Conservation (phyloP, 2,329 filamentous ascomycete species). For the Leptodontidium sp. region DNA sequence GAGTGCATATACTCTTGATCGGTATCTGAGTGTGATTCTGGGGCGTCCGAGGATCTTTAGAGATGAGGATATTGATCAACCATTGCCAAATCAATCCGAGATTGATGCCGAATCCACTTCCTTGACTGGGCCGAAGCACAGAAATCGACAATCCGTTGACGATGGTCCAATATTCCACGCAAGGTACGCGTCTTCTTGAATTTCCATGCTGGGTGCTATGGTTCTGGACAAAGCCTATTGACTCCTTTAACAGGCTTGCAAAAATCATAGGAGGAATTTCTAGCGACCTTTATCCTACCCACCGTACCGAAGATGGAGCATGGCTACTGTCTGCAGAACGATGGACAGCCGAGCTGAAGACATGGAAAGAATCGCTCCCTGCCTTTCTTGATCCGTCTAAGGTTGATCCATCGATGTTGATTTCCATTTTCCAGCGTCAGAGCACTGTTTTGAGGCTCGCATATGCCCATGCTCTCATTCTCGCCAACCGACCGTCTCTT, state of each 20-base stretch:
- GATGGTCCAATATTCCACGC: slow-evolving; percentile 9
- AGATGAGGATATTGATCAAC: slow-evolving; percentile 70
- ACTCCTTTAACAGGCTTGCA: slow-evolving; percentile 44
- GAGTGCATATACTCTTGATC: slow-evolving; percentile 69
- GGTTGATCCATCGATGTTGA: slow-evolving; percentile 55
- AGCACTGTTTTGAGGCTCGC: slow-evolving; percentile 62
- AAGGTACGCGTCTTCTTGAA: not conserved
- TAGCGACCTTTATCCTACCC: slow-evolving; percentile 51
- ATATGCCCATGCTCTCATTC: slow-evolving; percentile 63
- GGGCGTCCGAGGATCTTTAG: slow-evolving; percentile 67
- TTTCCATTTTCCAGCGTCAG: slow-evolving; percentile 56
- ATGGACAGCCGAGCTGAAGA: slow-evolving; percentile 50
- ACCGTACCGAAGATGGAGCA: slow-evolving; percentile 45
- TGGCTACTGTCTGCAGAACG: slow-evolving; percentile 50
- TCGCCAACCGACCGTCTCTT: slow-evolving; percentile 63
- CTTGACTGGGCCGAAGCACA: slow-evolving; percentile 31
- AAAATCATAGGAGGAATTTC: slow-evolving; percentile 52
- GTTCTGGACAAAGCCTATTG: no score
- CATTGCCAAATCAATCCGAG: slow-evolving; percentile 58
- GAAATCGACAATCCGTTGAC: slow-evolving; percentile 14
- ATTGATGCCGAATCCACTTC: slow-evolving; percentile 63
- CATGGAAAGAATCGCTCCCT: slow-evolving; percentile 53
- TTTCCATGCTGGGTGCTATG: not conserved
- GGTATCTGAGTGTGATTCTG: slow-evolving; percentile 69
- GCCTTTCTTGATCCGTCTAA: slow-evolving; percentile 39